Evolutionary conservation across 306 rosid species (phyloP).

Genomic region (Cucumis melo): DNA sequence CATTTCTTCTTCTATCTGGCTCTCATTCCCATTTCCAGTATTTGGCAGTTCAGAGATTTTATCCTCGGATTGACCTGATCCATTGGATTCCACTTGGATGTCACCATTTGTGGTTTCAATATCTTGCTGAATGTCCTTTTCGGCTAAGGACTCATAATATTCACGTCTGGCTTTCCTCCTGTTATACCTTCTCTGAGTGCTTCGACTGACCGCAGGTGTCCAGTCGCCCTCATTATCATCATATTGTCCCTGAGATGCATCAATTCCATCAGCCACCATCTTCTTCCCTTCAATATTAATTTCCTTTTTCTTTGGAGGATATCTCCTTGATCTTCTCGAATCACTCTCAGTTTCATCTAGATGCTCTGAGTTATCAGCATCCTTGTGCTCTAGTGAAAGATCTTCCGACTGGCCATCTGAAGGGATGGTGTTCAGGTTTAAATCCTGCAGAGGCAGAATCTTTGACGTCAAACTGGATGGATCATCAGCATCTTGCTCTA

Average conservation of each 20-base stretch:
- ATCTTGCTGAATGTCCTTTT: constrained; percentile 28
- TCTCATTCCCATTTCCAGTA: constrained; percentile 13
- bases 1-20: constrained; percentile 19
- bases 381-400: constrained; percentile 14
- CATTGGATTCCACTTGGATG: constrained; percentile 18
- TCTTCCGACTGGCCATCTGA: constrained; percentile 32
- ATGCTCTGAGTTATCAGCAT: constrained; percentile 27
- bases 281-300: constrained; percentile 60
- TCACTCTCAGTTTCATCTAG: constrained; percentile 20
- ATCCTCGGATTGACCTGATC: constrained; percentile 18
- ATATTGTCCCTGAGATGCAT: constrained; percentile 63
- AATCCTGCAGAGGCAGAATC: constrained; percentile 75
- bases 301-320: constrained; percentile 44
- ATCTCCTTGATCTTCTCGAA: constrained; percentile 29
- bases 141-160: constrained; percentile 26
- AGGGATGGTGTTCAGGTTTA: constrained; percentile 41
- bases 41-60: constrained; percentile 13
- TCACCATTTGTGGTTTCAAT: constrained; percentile 14
- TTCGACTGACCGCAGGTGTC: constrained; percentile 84
- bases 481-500: constrained; percentile 39
- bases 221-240: constrained; percentile 60
- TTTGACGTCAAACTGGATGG: constrained; percentile 27
- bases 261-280: constrained; percentile 61
- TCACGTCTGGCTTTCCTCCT: constrained; percentile 78
- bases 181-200: constrained; percentile 71